Evolutionary conservation across 768 basidiomycete genomes (phyloP), one percentile per base, ranked within the genome.

Genomic region (Collybia mongolica): DNA sequence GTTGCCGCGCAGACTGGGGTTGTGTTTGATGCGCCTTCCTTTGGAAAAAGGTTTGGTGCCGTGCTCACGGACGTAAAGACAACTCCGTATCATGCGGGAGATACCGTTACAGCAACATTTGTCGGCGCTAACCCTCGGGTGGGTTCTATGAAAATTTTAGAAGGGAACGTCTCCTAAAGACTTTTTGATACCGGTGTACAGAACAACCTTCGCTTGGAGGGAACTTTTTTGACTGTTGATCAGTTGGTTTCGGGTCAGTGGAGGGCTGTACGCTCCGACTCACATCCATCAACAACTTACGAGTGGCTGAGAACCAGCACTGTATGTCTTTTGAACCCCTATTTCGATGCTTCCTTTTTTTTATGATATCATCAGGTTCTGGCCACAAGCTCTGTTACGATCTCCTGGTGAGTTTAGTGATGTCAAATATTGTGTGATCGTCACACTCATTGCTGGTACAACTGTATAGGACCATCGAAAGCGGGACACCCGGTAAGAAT

Each of bases 111-210:
- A 8, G 84, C 77, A 12, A 71, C 73, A 44, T 91, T 91, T 54
- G 82, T 86, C 42, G 88, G 87, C 39, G 89, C 88, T 37, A 88
- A 89, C 62, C 90, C 88, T 0, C 74, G 89, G 67, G 87, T 88
- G 55, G 54, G 80, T 32, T 32, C 32, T 32, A 32, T 32, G 14
- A 32, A 32, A 32, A 6, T 9, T 24, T 18, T 47, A 22, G 4
- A 32, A 38, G 18, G 6, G 32, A 4, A 39, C 18, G 39, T 35
- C 36, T 32, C 49, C 22, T n/a, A 36, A 23, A 44, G n/a, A n/a
- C 41, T 35, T 38, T 39, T 52, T 45, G 41, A 36, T 6, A 14
- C 18, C 22, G 44, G 24, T 26, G 24, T 41, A 24, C 54, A 90
- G 87, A 92, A 92, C 58, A 90, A 91, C 60, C 76, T 90, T 26